A percentile compares a stretch with the other conserved stretches of the same genome.
Conservation (phyloP, 2,329 filamentous ascomycete genomes). For the Didymella glomerata region DNA sequence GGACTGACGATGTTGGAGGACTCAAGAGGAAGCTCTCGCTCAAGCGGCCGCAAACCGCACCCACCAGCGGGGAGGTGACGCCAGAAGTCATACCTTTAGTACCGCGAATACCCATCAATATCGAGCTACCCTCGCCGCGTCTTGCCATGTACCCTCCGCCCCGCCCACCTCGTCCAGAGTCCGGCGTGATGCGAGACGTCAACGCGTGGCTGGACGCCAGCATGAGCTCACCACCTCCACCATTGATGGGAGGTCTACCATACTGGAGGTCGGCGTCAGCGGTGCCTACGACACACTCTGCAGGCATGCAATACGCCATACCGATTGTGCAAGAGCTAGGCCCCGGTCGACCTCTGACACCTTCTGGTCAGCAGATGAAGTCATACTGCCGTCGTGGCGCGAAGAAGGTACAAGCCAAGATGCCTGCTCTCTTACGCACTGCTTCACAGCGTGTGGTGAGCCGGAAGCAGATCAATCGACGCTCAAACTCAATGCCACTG, state of each 20-base stretch:
- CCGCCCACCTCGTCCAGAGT: constrained; percentile 37
- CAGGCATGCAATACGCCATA: constrained; percentile 39
- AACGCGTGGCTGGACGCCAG: constrained; percentile 48
- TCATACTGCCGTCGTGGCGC: constrained; percentile 38
- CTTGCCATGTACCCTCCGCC: constrained; percentile 29
- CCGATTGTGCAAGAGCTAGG: constrained; percentile 33
- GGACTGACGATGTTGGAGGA: constrained; percentile 1
- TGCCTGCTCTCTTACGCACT: constrained; percentile 38
- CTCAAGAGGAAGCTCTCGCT: constrained; percentile 21
- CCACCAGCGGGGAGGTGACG: constrained; percentile 19
- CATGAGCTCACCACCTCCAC: constrained; percentile 34
- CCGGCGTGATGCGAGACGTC: constrained; percentile 38
- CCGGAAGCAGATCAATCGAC: constrained; percentile 30
- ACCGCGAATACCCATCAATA: constrained; percentile 18
- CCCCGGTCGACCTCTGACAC: constrained; percentile 24
- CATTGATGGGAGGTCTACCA: constrained; percentile 45
- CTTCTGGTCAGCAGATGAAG: constrained; percentile 34
- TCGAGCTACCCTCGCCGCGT: constrained; percentile 20
- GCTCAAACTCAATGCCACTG: constrained; percentile 40
- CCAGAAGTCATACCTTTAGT: constrained; percentile 4
- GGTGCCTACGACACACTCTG: constrained; percentile 13
- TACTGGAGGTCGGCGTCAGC: constrained; percentile 42
- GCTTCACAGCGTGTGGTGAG: constrained; percentile 25
- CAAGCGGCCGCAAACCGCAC: constrained; percentile 40
- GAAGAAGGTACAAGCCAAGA: constrained; percentile 42